phyloP scores from a whole-genome alignment of 176 grass and related monocot genomes.

The Cymbopogon citratus region DNA sequence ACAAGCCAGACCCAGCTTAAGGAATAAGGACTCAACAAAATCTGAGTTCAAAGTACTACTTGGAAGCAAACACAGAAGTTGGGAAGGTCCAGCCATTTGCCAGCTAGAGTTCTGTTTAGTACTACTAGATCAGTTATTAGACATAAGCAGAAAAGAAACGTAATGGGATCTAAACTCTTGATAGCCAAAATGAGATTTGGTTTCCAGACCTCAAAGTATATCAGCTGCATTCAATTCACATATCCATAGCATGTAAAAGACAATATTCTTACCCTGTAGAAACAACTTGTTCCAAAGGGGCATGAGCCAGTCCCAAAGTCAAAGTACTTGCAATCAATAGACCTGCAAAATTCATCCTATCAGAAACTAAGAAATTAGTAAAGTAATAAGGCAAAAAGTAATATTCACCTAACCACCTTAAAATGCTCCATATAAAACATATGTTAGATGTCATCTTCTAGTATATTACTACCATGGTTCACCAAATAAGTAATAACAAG shows the following conservation, averaged over 20 bases:
- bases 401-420: not conserved
- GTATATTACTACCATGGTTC: not conserved
- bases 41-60: not conserved
- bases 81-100: not conserved
- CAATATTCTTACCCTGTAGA: constrained; percentile 48
- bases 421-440: constrained; percentile 14
- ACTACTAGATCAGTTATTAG: not conserved
- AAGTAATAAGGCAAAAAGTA: not conserved
- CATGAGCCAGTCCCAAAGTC: constrained; percentile 88
- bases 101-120: not conserved
- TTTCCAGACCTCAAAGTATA: not conserved
- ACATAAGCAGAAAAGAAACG: not conserved
- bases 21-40: not conserved
- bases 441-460: not conserved
- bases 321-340: constrained; percentile 97
- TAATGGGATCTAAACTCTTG: not conserved
- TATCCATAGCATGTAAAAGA: constrained; percentile 14
- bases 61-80: not conserved
- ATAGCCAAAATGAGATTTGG: not conserved
- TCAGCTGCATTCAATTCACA: constrained; percentile 2
- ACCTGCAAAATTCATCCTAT: constrained; percentile 49
- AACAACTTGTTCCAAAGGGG: constrained; percentile 92
- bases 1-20: not conserved
- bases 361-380: constrained; percentile 7
- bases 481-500: not conserved